Evolutionary conservation across 805 yeast species (phyloP).

Genomic region (Pichia gijzeniarum): DNA sequence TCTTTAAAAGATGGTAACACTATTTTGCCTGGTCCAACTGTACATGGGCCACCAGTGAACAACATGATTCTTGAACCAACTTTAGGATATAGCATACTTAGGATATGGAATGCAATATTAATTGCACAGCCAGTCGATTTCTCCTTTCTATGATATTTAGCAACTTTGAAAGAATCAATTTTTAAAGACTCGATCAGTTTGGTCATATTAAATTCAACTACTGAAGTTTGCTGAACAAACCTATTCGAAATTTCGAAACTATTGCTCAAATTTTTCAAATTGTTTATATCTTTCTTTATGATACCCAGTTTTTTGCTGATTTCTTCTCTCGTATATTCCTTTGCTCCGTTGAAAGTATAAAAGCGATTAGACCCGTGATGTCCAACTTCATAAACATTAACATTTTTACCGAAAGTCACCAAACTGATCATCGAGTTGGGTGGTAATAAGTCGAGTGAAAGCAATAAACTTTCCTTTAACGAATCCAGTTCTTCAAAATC

Average conservation of each 20-base stretch:
- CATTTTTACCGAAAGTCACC: slow-evolving; percentile 54
- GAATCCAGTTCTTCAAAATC: slow-evolving; percentile 41
- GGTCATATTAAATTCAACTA: slow-evolving; percentile 46
- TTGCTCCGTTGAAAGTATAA: slow-evolving; percentile 50
- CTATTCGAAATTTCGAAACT: slow-evolving; percentile 24
- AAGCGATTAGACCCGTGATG: slow-evolving; percentile 30
- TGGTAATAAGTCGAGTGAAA: slow-evolving; percentile 42
- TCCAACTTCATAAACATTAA: slow-evolving; percentile 48
- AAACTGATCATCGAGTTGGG: slow-evolving; percentile 50
- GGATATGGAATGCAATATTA: slow-evolving; percentile 37
- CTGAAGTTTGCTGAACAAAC: slow-evolving; percentile 42
- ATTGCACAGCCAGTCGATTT: slow-evolving; percentile 59
- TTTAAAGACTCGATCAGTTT: slow-evolving; percentile 42
- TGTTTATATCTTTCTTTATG: slow-evolving; percentile 28
- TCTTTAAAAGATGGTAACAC: slow-evolving; percentile 52
- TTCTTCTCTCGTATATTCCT: slow-evolving; percentile 42
- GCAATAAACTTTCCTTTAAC: slow-evolving; percentile 43
- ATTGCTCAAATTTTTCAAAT: not conserved
- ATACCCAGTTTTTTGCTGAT: slow-evolving; percentile 43
- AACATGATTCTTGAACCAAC: slow-evolving; percentile 49
- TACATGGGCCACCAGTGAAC: slow-evolving; percentile 60
- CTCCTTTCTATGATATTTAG: slow-evolving; percentile 39
- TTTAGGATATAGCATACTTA: slow-evolving; percentile 35
- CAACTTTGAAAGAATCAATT: slow-evolving; percentile 44
- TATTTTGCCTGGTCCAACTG: slow-evolving; percentile 57